Conservation (phyloP, 73 alveolate genomes). For the Paraurostyla sp. region DNA sequence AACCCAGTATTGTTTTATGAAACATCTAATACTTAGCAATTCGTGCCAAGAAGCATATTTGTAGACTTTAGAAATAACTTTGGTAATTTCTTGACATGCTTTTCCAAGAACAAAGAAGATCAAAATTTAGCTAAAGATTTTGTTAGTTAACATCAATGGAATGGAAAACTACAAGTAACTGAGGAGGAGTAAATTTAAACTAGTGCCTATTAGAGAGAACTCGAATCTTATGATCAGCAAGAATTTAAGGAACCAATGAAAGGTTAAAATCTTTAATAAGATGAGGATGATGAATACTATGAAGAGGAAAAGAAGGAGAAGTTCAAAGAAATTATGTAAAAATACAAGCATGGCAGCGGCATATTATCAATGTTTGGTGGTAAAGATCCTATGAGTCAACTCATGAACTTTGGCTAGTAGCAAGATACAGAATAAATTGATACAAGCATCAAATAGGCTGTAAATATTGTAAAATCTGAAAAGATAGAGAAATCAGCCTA, state of each 20-base stretch:
- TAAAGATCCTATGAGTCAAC: neutral
- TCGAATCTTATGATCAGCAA: constrained; percentile 23
- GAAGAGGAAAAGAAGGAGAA: constrained; percentile 2
- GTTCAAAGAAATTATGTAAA: constrained; percentile 9
- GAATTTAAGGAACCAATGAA: neutral
- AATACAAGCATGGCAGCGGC: neutral
- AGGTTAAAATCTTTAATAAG: neutral
- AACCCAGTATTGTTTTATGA: constrained; percentile 41
- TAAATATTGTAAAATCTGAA: neutral
- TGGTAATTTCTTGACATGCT: constrained; percentile 44
- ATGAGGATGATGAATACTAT: constrained; percentile 9
- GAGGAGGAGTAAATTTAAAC: neutral
- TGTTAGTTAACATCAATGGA: neutral
- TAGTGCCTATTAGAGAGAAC: constrained; percentile 25
- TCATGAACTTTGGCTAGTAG: neutral
- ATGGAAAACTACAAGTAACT: neutral
- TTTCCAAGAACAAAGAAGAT: neutral
- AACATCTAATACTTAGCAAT: neutral
- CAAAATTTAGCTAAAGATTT: neutral
- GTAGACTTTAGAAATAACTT: constrained; percentile 40
- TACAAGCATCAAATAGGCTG: neutral
- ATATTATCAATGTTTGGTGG: neutral
- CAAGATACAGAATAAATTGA: neutral
- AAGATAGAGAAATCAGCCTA: neutral
- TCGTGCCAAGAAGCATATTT: constrained; percentile 41